Conservation (phyloP, 345 rosid genomes). For the Rhizophora mangle region DNA sequence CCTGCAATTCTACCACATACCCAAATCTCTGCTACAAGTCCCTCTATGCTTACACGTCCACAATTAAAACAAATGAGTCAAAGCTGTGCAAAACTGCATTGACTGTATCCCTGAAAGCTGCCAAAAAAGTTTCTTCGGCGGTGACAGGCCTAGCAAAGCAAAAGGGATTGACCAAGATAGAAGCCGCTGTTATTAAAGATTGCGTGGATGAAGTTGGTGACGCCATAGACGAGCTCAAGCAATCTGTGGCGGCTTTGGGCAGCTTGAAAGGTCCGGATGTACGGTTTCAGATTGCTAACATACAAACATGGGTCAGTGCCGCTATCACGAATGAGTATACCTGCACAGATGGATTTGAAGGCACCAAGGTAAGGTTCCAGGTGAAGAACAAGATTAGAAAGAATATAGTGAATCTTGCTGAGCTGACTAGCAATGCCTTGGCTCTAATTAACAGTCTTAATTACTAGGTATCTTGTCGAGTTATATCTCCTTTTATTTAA, state of each 20-base stretch:
- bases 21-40: slow-evolving; percentile 36
- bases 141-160: not conserved
- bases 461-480: not conserved
- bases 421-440: slow-evolving; percentile 61
- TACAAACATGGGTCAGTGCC: slow-evolving; percentile 63
- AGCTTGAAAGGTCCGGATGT: slow-evolving; percentile 11
- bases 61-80: slow-evolving; percentile 30
- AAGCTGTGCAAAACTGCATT: slow-evolving; percentile 25
- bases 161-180: slow-evolving; percentile 14
- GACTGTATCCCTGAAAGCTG: not conserved
- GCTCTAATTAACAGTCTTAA: slow-evolving; percentile 49
- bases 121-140: not conserved
- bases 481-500: not conserved
- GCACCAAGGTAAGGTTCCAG: slow-evolving; percentile 28
- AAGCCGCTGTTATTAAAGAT: slow-evolving; percentile 42
- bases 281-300: slow-evolving; percentile 36
- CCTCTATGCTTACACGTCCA: slow-evolving; percentile 31
- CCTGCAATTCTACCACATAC: slow-evolving; percentile 37
- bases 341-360: slow-evolving; percentile 67
- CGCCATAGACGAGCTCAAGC: slow-evolving; percentile 46
- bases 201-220: slow-evolving; percentile 50
- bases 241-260: slow-evolving; percentile 41
- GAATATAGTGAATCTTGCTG: slow-evolving; percentile 34
- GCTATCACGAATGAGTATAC: slow-evolving; percentile 65
- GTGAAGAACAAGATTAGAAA: slow-evolving; percentile 44